Percentiles rank a stretch among this genome's conserved stretches.
These are phyloP conservation scores for Pleurotus salmoneostramineus DNA, from an alignment of 768 basidiomycete genomes.

Conservation along the genomic window DNA sequence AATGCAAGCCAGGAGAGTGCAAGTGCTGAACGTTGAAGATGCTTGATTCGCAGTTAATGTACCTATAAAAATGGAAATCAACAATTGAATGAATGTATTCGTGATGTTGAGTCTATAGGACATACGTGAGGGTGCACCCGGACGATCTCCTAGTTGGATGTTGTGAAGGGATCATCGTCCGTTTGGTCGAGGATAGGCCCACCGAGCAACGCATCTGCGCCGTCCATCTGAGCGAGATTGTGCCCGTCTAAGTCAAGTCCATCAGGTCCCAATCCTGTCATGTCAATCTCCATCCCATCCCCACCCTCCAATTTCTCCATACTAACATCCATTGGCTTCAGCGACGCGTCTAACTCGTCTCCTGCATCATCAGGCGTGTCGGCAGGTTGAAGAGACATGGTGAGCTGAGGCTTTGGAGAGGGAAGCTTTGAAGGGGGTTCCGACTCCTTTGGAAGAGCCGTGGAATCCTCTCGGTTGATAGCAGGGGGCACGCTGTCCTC, in stretches of 20 bases:
- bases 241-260: constrained; percentile 53
- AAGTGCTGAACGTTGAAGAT: constrained; percentile 20
- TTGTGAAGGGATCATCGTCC: constrained; percentile 53
- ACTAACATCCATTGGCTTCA: constrained; percentile 49
- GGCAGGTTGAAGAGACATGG: constrained; percentile 44
- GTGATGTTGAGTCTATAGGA: neutral
- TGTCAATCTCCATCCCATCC: constrained; percentile 51
- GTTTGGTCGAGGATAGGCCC: constrained; percentile 56
- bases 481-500: constrained; percentile 48
- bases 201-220: constrained; percentile 50
- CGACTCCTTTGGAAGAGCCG: constrained; percentile 30
- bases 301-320: constrained; percentile 30
- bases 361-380: constrained; percentile 38
- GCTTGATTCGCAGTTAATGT: neutral
- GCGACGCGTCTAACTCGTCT: constrained; percentile 47
- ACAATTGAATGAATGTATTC: neutral
- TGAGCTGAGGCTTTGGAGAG: constrained; percentile 64
- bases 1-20: constrained; percentile 29
- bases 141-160: neutral
- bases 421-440: constrained; percentile 52
- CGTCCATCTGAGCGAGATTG: constrained; percentile 55
- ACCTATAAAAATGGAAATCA: neutral
- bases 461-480: constrained; percentile 21
- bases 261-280: constrained; percentile 63
- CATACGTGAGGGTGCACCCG: neutral